Evolutionary conservation across 768 basidiomycete species (phyloP), one percentile per base, ranked within the genome.

Genomic region (Gloeophyllum trabeum): DNA sequence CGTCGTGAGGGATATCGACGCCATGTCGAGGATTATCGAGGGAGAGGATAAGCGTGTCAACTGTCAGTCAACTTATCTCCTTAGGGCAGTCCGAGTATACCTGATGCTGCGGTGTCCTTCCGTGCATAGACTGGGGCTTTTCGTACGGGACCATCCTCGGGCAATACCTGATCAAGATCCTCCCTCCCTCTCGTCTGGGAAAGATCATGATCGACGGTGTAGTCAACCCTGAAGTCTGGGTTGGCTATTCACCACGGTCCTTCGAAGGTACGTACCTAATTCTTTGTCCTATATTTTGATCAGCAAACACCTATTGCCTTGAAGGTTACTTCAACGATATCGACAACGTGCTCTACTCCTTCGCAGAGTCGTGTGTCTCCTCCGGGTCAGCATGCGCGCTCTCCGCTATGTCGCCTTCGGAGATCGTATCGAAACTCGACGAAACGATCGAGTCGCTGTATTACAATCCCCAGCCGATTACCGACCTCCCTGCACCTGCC

Each of bases 101-200:
- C 7, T 10, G 7, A 7, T 19, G 10, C 36, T 21, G 10, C 13
- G 10, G 28, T 30, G 7, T 16, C 28, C 7, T 30, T n/a, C n/a
- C n/a, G n/a, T n/a, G n/a, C n/a, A n/a, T 21, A 37, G 36, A 10
- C 20, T 37, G 36, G 36, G 36, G 36, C 20, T 37, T 37, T 19
- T 37, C 36, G 7, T 37, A 37, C 20, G 36, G 36, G 7, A 37
- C 36, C 7, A 21, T 37, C 20, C 7, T 37, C 36, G 36, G 36
- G 7, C 36, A 37, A 21, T 37, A 37, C 36, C 36, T 37, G 7
- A 19, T 37, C 13, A 37, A 37, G 36, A 37, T 37, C 20, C 36
- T 37, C 7, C 36, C 36, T 10, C 36, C 36, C 13, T 12, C 12
- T 7, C 36, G 36, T 12, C 7, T 37, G 10, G 36, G 36, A 6